These are phyloP conservation scores for Microstegium vimineum DNA, from an alignment of 176 grass and related monocot genomes.

Conservation along the genomic window DNA sequence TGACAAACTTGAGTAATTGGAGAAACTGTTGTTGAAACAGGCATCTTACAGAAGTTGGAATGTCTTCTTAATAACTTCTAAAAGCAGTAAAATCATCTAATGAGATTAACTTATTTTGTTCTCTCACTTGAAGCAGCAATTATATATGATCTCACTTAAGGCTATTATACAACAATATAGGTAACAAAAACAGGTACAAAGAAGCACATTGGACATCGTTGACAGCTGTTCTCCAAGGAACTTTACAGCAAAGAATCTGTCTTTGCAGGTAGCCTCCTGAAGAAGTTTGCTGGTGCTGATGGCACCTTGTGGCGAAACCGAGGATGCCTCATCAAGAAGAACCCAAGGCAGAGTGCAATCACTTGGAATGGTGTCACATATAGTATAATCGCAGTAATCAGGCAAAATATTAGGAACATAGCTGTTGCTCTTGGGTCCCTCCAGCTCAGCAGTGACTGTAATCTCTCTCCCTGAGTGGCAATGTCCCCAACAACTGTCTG, in stretches of 20 bases:
- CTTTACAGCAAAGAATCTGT: slow-evolving; percentile 77
- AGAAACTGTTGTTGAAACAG: not conserved
- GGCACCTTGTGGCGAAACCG: slow-evolving; percentile 80
- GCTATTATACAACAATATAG: slow-evolving; percentile 33
- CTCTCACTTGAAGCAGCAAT: slow-evolving; percentile 16
- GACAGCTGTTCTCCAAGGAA: not conserved
- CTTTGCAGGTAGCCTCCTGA: slow-evolving; percentile 85
- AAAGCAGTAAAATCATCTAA: not conserved
- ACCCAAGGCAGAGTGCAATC: slow-evolving; percentile 44
- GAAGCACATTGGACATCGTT: not conserved
- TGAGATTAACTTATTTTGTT: slow-evolving; percentile 3
- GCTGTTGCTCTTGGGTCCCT: slow-evolving; percentile 88
- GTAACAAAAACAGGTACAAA: slow-evolving; percentile 20
- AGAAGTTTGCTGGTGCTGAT: slow-evolving; percentile 59
- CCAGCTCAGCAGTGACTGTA: slow-evolving; percentile 83
- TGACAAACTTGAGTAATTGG: not conserved
- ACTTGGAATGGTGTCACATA: slow-evolving; percentile 67
- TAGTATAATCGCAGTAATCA: slow-evolving; percentile 45
- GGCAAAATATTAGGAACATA: slow-evolving; percentile 79
- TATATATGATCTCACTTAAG: slow-evolving; percentile 16
- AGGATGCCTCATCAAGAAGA: slow-evolving; percentile 92
- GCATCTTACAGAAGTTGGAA: slow-evolving; percentile 17
- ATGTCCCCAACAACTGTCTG: slow-evolving; percentile 86
- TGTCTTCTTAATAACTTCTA: slow-evolving; percentile 15
- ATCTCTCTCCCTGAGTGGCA: slow-evolving; percentile 84